Conservation (phyloP, 2,329 filamentous ascomycete genomes). For the Aspergillus calidoustus region DNA sequence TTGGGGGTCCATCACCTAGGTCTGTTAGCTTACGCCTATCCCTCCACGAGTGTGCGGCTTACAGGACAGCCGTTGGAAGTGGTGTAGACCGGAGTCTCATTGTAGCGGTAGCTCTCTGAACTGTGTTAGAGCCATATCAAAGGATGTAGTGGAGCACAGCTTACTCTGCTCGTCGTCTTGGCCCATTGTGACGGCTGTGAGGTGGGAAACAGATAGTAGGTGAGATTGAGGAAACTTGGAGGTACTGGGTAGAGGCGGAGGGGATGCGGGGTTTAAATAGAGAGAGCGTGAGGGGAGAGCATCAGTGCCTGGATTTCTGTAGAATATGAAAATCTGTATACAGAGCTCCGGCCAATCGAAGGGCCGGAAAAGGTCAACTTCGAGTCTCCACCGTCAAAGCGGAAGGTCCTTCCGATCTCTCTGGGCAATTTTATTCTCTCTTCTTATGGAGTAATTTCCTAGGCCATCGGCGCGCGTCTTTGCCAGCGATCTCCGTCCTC, state of each 20-base stretch:
- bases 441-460: not conserved
- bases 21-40: constrained; percentile 16
- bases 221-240: not conserved
- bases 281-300: constrained; percentile 16
- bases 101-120: constrained; percentile 54
- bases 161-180: constrained; percentile 42
- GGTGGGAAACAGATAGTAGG: not conserved
- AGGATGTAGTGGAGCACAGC: constrained; percentile 17
- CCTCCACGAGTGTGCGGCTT: not conserved
- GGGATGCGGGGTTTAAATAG: constrained; percentile 16
- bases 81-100: constrained; percentile 63
- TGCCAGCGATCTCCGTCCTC: not conserved
- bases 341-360: constrained; percentile 9
- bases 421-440: not conserved
- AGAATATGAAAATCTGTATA: constrained; percentile 7
- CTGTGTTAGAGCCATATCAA: not conserved
- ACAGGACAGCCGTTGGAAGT: constrained; percentile 63
- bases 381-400: constrained; percentile 8
- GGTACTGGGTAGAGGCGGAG: constrained; percentile 1
- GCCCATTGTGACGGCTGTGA: constrained; percentile 36
- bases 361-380: not conserved
- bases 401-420: constrained; percentile 7
- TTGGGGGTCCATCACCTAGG: constrained; percentile 56
- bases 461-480: not conserved
- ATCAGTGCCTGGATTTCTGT: not conserved